phyloP scores from a whole-genome alignment of 1,139 yeast genomes.

The Candida tetrigidarum region DNA sequence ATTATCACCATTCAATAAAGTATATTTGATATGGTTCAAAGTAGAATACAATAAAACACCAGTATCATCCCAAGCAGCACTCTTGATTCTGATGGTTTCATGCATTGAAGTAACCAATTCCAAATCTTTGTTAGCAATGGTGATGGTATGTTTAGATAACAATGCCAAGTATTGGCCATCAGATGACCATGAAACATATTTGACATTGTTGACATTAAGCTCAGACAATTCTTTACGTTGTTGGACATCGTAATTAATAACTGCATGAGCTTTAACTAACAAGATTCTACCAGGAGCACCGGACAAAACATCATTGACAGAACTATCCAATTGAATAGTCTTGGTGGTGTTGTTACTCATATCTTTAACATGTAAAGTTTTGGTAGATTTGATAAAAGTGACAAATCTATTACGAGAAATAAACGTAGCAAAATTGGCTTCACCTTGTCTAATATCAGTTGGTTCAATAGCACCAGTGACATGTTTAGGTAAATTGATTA shows the following conservation, averaged over 20 bases:
- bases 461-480: conserved; percentile 95
- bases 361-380: conserved; percentile 80
- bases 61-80: conserved; percentile 98
- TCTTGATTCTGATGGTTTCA: conserved; percentile 95
- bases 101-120: conserved; percentile 86
- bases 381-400: conserved; percentile 67
- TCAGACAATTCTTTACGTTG: conserved; percentile 82
- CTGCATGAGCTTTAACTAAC: conserved; percentile 71
- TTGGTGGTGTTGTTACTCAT: conserved; percentile 82
- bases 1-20: conserved; percentile 89
- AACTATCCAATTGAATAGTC: conserved; percentile 72
- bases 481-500: conserved; percentile 81
- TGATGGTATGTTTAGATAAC: conserved; percentile 89
- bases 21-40: conserved; percentile 92
- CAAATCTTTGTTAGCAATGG: conserved; percentile 80
- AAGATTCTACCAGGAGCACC: conserved; percentile 88
- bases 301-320: conserved; percentile 71
- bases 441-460: conserved; percentile 74
- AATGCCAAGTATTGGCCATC: conserved; percentile 91
- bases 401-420: conserved; percentile 95
- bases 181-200: conserved; percentile 86
- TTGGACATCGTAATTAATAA: conserved; percentile 88
- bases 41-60: conserved; percentile 94
- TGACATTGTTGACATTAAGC: conserved; percentile 75
- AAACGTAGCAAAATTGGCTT: conserved; percentile 85